A percentile compares a stretch with the other conserved stretches of the same genome.
phyloP scores from a whole-genome alignment of 108 stramenopile genomes.

The Fistulifera pelliculosa region DNA sequence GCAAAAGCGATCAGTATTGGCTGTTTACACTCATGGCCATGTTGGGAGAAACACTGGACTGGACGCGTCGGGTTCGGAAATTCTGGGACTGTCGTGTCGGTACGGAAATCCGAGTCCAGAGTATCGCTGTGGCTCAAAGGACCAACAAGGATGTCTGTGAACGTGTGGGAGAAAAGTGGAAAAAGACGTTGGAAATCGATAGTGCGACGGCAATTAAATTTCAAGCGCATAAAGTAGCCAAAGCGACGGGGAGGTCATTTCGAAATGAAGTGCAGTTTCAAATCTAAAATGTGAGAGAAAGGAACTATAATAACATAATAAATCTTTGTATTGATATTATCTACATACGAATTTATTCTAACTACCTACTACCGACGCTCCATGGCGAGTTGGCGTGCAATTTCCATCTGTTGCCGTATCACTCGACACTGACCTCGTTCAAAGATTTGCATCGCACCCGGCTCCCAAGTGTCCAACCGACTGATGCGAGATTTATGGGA shows the following conservation, averaged over 20 bases:
- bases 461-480: conserved; percentile 60
- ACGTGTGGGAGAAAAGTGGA: conserved; percentile 73
- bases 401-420: conserved; percentile 46
- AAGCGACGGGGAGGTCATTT: conserved; percentile 70
- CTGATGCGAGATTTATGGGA: conserved; percentile 49
- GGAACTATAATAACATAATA: no score
- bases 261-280: conserved; percentile 68
- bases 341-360: no score
- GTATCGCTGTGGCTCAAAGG: conserved; percentile 83
- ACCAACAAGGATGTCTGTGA: conserved; percentile 49
- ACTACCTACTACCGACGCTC: no score
- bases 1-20: conserved; percentile 72
- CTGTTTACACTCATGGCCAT: conserved; percentile 74
- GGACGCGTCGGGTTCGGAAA: conserved; percentile 48
- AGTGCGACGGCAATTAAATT: conserved; percentile 55
- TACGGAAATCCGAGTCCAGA: conserved; percentile 77
- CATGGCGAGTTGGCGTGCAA: conserved; percentile 20
- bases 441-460: conserved; percentile 40
- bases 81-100: conserved; percentile 81
- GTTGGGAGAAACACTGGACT: conserved; percentile 85
- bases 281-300: conserved; percentile 27
- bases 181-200: conserved; percentile 73
- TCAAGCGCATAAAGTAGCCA: conserved; percentile 80
- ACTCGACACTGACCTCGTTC: conserved; percentile 38
- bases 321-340: no score